phyloP scores from a whole-genome alignment of 805 yeast genomes.

The Candida pseudoglaebosa region DNA sequence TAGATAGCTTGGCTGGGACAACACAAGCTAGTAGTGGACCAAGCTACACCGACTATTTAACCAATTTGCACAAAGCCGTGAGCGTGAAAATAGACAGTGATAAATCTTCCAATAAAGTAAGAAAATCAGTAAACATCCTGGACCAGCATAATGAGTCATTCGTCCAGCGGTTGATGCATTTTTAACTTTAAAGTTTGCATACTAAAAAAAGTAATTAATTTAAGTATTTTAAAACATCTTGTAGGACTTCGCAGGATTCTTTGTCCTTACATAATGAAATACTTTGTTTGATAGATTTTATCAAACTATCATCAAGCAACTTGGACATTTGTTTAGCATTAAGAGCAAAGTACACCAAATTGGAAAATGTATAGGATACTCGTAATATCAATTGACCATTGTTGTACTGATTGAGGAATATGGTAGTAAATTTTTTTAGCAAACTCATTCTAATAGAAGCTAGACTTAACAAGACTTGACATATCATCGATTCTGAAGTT shows the following conservation, averaged over 20 bases:
- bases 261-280: slow-evolving; percentile 6
- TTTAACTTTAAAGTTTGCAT: neutral
- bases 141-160: slow-evolving; percentile 28
- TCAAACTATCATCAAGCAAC: neutral
- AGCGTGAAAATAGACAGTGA: slow-evolving; percentile 50
- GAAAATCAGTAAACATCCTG: slow-evolving; percentile 22
- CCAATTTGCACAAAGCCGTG: slow-evolving; percentile 62
- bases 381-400: slow-evolving; percentile 28
- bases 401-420: slow-evolving; percentile 21
- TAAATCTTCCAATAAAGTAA: slow-evolving; percentile 25
- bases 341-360: slow-evolving; percentile 16
- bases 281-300: slow-evolving; percentile 8
- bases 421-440: slow-evolving; percentile 14
- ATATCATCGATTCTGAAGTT: slow-evolving; percentile 36
- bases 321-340: slow-evolving; percentile 1
- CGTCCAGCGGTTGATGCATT: slow-evolving; percentile 36
- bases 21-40: slow-evolving; percentile 34
- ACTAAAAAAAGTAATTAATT: neutral
- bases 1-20: slow-evolving; percentile 54
- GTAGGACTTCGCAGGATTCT: neutral
- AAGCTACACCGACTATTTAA: slow-evolving; percentile 65
- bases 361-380: slow-evolving; percentile 18
- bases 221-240: neutral
- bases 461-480: slow-evolving; percentile 18
- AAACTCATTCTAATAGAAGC: slow-evolving; percentile 15